Evolutionary conservation across 495 filamentous ascomycete genomes (phyloP), one percentile per base, ranked within the genome.

Genomic region (Echria macrotheca): DNA sequence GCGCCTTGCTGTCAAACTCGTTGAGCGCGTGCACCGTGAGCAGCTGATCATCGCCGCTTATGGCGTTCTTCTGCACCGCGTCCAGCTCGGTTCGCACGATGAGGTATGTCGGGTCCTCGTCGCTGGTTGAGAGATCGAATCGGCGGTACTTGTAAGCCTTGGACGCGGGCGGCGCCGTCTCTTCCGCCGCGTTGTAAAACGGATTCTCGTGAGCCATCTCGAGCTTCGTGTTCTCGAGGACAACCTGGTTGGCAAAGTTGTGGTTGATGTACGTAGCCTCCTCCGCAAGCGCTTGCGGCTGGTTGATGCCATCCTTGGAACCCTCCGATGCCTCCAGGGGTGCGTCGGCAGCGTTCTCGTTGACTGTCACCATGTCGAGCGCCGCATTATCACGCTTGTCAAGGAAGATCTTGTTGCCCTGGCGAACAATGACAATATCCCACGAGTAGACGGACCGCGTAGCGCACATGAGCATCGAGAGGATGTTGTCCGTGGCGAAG

Each of bases 221-320:
- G 54, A 88, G 75, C 74, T 91, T 95, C 59, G 77, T 68, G 53
- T 74, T 84, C 73, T 98, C 93, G 54, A 81, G 67, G 50, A 97
- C 89, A 42, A 89, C 87, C 76, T 97, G 93, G 67, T 93, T 84
- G 29, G 88, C 85, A 62, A 98, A 97, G 74, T 96, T 95, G 78
- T 97, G 91, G 79, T 97, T 98, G 83, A 98, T 98, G 74, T 95
- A 91, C 22, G 93, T 98, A 21, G 93, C 93, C 69, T 98, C 93
- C 66, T 96, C 83, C 54, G 91, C 90, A 17, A 98, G 80, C 22
- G 93, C 89, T 37, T 74, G 71, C 11, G 93, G 93, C 50, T 86
- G 87, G 76, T 98, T 98, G 69, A 98, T 89, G 44, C 79, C 70
- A 53, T 98, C 93, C 69, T 95, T 94, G 73, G 91, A 94, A 59